Evolutionary conservation across 768 basidiomycete species (phyloP), one percentile per base, ranked within the genome.

Genomic region (Boletellus ananiceps): DNA sequence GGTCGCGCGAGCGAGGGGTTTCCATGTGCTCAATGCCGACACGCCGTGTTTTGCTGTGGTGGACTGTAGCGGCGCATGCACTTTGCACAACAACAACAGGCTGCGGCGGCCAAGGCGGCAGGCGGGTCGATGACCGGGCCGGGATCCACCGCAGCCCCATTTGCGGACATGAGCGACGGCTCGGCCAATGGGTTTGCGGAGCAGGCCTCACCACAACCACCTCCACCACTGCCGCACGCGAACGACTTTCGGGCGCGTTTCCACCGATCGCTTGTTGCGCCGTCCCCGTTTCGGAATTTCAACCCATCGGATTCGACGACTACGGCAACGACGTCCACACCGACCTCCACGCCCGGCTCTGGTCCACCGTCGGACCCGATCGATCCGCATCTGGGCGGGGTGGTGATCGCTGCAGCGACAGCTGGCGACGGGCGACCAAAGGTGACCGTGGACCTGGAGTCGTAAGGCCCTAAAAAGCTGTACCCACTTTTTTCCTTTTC

Each of bases 211-310:
- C 29, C 29, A 7, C 29, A 8, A 7, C 29, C 29, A 8, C 29
- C 29, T 11, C 29, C 8, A 38, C 57, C 58, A 11, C 62, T 61
- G 7, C 58, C 69, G 5, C 54, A 69, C 15, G 58, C 73, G 27
- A 78, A 71, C 57, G 82, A 85, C 44, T 81, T 85, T 56, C 81
- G 84, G 18, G 80, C 79, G 8, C 80, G 84, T 40, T 86, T 86
- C 61, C 82, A 81, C 49, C 72, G 82, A 19, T 67, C 82, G 2
- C 72, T 86, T 41, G 72, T 75, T 15, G 82, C 76, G 0, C 83
- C 82, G 0, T 73, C 80, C 0, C 84, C 84, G 5, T 86, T 85
- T 66, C 68, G 61, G n/a, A 65, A 51, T 44, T 67, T 67, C 44
- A 65, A 60, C 35, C 50, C 61, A 6, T 40, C 55, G 0, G 66